Base-by-base conservation (phyloP, 208 protist species). In the Wallacemonas rigidus region DNA sequence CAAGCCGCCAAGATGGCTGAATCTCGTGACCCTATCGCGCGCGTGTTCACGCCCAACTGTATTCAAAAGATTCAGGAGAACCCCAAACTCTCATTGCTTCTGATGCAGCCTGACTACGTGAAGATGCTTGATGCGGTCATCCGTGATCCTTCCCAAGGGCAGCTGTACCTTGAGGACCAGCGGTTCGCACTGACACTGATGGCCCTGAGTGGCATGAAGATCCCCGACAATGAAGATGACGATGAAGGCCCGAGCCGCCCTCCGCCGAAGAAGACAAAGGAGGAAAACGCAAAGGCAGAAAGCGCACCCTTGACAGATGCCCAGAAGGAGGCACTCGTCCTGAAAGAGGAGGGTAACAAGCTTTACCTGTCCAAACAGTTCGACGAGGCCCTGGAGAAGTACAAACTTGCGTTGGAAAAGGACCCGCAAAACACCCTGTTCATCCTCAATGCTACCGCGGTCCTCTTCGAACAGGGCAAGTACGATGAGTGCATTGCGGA, bases 331-430 rank as follows among this genome's bases (percentile, higher is more conserved):
- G 87, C 89, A 7, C 50, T 89, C 53, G 80, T 77, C 12, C 65
- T 93, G n/a, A 97, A 98, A 77, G 92, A 97, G 72, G 84, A 97
- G 73, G 97, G 97, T 35, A 99, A 98, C 81, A 89, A 88, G 69
- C 81, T 95, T 12, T 99, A 99, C 91, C 95, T 98, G 75, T 88
- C 90, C 51, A 90, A 95, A 73, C 81, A 97, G 68, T 99, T 99
- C 73, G 97, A 96, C 70, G 89, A 87, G 65, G 97, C 97, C 5
- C 72, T 98, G 44, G 74, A 72, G 15, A 94, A 96, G 79, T 98
- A 98, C 78, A 43, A 92, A 45, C 85, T 79, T 36, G 95, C 97
- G 1, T 67, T 88, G 48, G 91, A 79, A 38, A 88, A 94, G 75
- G 90, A 98, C 69, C 85, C 86, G 4, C 83, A 82, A 38, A 97